Evolutionary conservation across 768 basidiomycete species (phyloP).

Genomic region (Postia placenta): DNA sequence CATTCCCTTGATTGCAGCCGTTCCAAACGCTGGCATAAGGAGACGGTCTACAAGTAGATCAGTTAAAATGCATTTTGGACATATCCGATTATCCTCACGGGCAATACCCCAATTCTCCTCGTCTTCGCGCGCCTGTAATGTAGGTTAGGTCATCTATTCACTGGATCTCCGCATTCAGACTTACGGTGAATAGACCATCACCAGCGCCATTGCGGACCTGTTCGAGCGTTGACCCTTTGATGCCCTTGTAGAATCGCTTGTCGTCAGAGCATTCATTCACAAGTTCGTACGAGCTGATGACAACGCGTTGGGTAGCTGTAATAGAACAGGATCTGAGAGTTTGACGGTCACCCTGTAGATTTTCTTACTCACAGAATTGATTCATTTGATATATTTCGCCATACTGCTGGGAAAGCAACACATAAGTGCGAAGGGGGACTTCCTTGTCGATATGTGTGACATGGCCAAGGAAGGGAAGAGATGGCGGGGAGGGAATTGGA

Average conservation of each 20-base stretch:
- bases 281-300: constrained; percentile 30
- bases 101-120: constrained; percentile 43
- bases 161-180: constrained; percentile 13
- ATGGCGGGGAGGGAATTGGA: constrained; percentile 36
- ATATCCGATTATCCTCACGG: constrained; percentile 19
- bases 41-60: constrained; percentile 25
- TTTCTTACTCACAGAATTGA: constrained; percentile 29
- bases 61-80: not conserved
- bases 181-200: constrained; percentile 37
- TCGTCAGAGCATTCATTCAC: constrained; percentile 38
- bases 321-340: constrained; percentile 29
- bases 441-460: constrained; percentile 28
- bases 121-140: constrained; percentile 26
- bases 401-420: constrained; percentile 31
- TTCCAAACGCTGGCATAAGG: constrained; percentile 37
- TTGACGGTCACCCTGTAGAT: constrained; percentile 17
- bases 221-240: constrained; percentile 28
- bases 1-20: constrained; percentile 35
- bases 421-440: constrained; percentile 28
- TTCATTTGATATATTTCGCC: constrained; percentile 37
- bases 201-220: constrained; percentile 31
- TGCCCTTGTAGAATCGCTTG: constrained; percentile 33
- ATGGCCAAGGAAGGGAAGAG: constrained; percentile 37
- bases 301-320: constrained; percentile 22
- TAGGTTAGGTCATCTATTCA: constrained; percentile 18